These are phyloP conservation scores for Gonapodya prolifera DNA, from an alignment of 192 early-diverging fungal species.

Conservation along the genomic window DNA sequence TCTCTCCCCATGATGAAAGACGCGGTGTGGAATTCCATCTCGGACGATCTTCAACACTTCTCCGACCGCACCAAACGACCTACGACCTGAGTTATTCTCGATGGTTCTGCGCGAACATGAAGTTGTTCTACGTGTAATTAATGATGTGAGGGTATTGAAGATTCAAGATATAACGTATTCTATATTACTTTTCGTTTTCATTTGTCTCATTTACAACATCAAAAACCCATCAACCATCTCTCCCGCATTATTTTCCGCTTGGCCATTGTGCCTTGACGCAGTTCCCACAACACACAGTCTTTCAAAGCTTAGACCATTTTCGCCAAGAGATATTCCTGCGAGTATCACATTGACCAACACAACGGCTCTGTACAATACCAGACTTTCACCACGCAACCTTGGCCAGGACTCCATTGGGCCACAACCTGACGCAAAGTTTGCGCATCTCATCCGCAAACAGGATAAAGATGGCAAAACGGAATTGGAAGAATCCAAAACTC, in stretches of 20 bases:
- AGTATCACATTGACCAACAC: not conserved
- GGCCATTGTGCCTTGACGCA: not conserved
- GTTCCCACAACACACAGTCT: not conserved
- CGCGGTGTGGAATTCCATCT: no score
- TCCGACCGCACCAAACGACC: no score
- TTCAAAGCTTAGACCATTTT: not conserved
- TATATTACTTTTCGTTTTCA: no score
- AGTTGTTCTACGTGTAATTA: no score
- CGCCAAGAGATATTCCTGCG: not conserved
- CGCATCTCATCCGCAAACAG: conserved; percentile 47
- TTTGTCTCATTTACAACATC: no score
- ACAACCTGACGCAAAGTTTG: conserved; percentile 42
- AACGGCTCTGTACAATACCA: not conserved
- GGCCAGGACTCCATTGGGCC: conserved; percentile 34
- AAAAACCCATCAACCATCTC: not conserved
- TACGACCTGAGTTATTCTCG: no score
- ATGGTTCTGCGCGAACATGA: no score
- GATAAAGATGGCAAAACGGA: conserved; percentile 35
- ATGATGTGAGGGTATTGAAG: no score
- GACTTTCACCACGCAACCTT: conserved; percentile 40
- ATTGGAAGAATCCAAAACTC: conserved; percentile 55
- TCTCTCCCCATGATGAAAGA: no score
- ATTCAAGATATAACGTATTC: no score
- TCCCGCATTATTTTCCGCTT: not conserved
- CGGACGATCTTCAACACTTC: no score